These are phyloP conservation scores for Staphylotrichum longicolle DNA, from an alignment of 495 filamentous ascomycete genomes.

Conservation along the genomic window DNA sequence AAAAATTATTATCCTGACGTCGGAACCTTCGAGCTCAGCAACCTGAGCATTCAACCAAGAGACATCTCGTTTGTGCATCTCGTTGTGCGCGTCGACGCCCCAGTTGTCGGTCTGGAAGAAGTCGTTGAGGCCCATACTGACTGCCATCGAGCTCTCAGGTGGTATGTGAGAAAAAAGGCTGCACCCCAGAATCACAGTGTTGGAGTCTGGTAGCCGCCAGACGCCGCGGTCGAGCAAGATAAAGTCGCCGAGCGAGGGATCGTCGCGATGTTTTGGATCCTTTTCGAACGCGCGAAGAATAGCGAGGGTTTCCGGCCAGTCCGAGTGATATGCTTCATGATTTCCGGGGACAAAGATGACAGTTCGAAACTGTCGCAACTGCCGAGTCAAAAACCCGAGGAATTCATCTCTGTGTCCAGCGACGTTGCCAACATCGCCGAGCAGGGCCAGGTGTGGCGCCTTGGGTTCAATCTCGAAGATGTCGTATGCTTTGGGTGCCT, in stretches of 20 bases:
- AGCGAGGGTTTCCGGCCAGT: constrained; percentile 33
- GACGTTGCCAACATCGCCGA: constrained; percentile 57
- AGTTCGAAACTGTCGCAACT: constrained; percentile 42
- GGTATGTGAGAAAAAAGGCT: too few species aligned
- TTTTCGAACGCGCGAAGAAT: constrained; percentile 20
- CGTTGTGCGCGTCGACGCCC: constrained; percentile 46
- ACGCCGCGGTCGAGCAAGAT: constrained; percentile 14
- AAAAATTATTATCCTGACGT: constrained; percentile 48
- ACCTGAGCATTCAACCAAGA: constrained; percentile 54
- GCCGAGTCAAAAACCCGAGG: constrained; percentile 43
- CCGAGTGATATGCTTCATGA: too few species aligned
- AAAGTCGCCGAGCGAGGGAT: too few species aligned
- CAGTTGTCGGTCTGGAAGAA: constrained; percentile 50
- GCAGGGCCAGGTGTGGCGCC: constrained; percentile 53
- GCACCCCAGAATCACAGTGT: too few species aligned
- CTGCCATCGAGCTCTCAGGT: constrained; percentile 25
- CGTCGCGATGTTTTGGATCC: not conserved
- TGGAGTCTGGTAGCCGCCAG: constrained; percentile 35
- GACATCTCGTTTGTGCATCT: constrained; percentile 43
- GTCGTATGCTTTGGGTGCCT: constrained; percentile 46
- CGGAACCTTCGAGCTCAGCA: constrained; percentile 29
- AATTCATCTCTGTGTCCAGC: constrained; percentile 37
- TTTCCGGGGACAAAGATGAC: not conserved
- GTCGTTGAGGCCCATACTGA: constrained; percentile 46
- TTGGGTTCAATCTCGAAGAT: constrained; percentile 44